Base-by-base conservation (phyloP, 2,329 filamentous ascomycete genomes). In the Epichloe brachyelytri region DNA sequence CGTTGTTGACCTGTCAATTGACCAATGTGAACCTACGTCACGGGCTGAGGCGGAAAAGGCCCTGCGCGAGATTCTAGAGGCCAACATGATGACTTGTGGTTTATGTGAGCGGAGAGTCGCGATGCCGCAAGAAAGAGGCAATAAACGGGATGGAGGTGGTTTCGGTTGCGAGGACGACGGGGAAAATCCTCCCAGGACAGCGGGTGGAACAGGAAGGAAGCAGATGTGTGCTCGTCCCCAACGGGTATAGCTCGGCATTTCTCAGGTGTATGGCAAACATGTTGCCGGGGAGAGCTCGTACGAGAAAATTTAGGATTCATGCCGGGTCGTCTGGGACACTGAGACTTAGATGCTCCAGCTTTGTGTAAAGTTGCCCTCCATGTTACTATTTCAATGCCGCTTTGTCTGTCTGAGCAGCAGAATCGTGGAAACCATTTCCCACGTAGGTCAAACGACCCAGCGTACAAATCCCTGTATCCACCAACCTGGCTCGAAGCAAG, bases 1-100 rank as follows among this genome's bases (percentile, higher is more conserved):
- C 19, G 8, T 20, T 15, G 26, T 17, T 7, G 30, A 19, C 15
- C 17, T 10, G 45, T 19, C 41, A 38, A 48, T 33, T 39, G 37
- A 39, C 8, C 6, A 20, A 11, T 8, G 34, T 4, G 38, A 51
- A 71, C 79, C 70, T 72, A 90, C 86, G 73, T 88, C 78, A 71
- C 82, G 78, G 63, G 85, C 83, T 65, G 86, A 85, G 67, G 80
- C 85, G 66, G 86, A 88, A 75, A 90, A 90, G 68, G 85, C 84
- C 66, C 86, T 82, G 73, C 82, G 79, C 77, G 88, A 85, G 70
- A 85, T 74, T 60, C 67, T 75, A 59, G 80, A 77, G 68, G 79
- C 80, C 71, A 91, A 91, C 88, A 94, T 90, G 56, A 55, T 69
- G 66, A 60, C 56, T 56, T 59, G 54, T 38, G 56, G 53, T 53